Conservation (phyloP, 2,329 filamentous ascomycete genomes). For the Nemania abortiva region DNA sequence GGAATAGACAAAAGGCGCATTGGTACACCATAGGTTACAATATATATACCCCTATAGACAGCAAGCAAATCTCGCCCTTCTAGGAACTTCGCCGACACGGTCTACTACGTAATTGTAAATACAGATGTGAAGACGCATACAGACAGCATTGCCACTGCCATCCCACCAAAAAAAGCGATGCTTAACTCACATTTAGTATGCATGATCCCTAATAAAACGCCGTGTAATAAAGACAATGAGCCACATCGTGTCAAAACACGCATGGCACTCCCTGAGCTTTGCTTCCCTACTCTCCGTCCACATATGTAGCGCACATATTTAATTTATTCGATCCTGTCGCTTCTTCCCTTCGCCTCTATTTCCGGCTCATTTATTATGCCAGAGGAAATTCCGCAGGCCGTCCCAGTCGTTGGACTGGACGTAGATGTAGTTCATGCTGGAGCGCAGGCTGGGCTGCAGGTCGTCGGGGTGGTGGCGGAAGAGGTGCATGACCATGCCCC, state of each 20-base stretch:
- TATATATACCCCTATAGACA: slow-evolving; percentile 23
- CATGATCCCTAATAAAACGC: slow-evolving; percentile 26
- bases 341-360: neutral
- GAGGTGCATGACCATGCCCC: slow-evolving; percentile 95
- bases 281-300: neutral
- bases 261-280: slow-evolving; percentile 5
- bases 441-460: slow-evolving; percentile 89
- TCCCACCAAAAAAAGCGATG: neutral
- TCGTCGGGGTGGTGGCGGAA: slow-evolving; percentile 93
- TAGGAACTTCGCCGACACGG: slow-evolving; percentile 14
- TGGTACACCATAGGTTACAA: neutral
- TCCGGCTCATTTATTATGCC: slow-evolving; percentile 77
- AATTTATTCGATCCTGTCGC: neutral
- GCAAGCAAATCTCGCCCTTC: slow-evolving; percentile 26
- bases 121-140: neutral
- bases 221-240: slow-evolving; percentile 22
- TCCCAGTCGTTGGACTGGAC: slow-evolving; percentile 91
- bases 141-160: neutral
- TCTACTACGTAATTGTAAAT: slow-evolving; percentile 32
- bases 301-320: neutral
- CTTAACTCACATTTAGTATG: slow-evolving; percentile 19
- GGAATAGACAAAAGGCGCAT: slow-evolving; percentile 1
- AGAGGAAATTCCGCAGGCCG: slow-evolving; percentile 82
- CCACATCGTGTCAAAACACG: slow-evolving; percentile 32
- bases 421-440: slow-evolving; percentile 98